Percentiles rank a stretch among this genome's conserved stretches.
Conservation (phyloP, 1,284 basidiomycete genomes). For the Leccinum ponderosum region DNA sequence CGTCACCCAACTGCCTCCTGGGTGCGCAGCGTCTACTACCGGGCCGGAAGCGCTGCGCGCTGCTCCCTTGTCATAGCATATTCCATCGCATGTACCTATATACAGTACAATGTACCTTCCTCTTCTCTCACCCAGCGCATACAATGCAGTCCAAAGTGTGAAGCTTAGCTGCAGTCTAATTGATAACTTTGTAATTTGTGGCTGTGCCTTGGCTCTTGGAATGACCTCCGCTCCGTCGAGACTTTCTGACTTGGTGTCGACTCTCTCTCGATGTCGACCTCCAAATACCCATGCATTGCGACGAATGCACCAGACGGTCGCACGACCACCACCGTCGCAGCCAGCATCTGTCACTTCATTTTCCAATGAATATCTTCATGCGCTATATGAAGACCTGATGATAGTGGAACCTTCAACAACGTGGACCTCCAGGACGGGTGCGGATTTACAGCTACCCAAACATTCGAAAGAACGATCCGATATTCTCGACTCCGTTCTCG, state of each 20-base stretch:
- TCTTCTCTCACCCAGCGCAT: no score
- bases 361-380: background rate
- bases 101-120: no score
- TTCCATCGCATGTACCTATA: no score
- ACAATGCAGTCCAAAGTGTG: no score
- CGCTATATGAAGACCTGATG: background rate
- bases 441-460: background rate
- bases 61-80: no score
- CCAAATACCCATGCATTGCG: slow-evolving; percentile 4
- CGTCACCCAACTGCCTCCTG: no score
- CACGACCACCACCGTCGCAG: background rate
- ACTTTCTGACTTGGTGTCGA: slow-evolving; percentile 5
- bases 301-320: slow-evolving; percentile 25
- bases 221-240: slow-evolving; percentile 2
- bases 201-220: background rate
- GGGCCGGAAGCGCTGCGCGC: no score
- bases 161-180: no score
- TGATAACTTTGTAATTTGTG: background rate
- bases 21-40: no score
- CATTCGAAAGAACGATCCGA: background rate
- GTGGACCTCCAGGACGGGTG: background rate
- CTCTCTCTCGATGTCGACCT: slow-evolving; percentile 5
- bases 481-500: background rate
- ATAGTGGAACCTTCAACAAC: background rate
- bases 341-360: background rate